Conservation (phyloP, 2,329 filamentous ascomycete species). For the Penicillium sp. region DNA sequence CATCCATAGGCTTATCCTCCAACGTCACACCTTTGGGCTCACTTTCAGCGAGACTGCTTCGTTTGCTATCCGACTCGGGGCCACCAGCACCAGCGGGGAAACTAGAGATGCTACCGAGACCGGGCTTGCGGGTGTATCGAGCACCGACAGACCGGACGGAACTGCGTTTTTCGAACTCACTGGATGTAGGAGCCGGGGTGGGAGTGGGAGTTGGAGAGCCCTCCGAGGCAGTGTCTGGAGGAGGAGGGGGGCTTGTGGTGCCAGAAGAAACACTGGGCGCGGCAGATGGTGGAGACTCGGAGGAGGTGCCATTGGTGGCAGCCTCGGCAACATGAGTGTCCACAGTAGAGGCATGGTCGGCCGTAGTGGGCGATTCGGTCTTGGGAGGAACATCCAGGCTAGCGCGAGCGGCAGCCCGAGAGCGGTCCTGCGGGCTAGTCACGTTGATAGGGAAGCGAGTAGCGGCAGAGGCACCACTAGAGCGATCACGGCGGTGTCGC, state of each 20-base stretch:
- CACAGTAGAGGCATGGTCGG: conserved; percentile 40
- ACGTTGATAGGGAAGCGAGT: conserved; percentile 86
- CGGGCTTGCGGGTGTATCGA: conserved; percentile 56
- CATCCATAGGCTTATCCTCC: conserved; percentile 79
- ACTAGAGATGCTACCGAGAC: conserved; percentile 53
- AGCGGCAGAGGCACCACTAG: conserved; percentile 70
- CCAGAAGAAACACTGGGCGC: conserved; percentile 36
- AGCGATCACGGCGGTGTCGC: conserved; percentile 79
- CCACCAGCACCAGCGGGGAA: conserved; percentile 37
- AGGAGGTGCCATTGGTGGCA: conserved; percentile 51
- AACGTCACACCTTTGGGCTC: conserved; percentile 66
- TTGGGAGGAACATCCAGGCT: conserved; percentile 82
- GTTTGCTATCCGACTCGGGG: conserved; percentile 39
- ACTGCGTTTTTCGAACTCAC: conserved; percentile 66
- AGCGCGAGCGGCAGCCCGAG: conserved; percentile 57
- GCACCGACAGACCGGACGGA: conserved; percentile 61
- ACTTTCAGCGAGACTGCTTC: conserved; percentile 45
- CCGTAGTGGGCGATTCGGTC: conserved; percentile 52
- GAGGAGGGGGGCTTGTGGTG: conserved; percentile 39
- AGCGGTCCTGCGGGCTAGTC: conserved; percentile 61
- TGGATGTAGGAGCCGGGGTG: conserved; percentile 34
- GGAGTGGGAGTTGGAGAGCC: conserved; percentile 44
- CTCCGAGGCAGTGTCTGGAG: conserved; percentile 39
- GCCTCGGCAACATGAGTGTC: conserved; percentile 38
- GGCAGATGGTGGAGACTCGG: conserved; percentile 37